These are phyloP conservation scores for Fusarium sp. DNA, from an alignment of 2,329 filamentous ascomycete species.

Conservation along the genomic window DNA sequence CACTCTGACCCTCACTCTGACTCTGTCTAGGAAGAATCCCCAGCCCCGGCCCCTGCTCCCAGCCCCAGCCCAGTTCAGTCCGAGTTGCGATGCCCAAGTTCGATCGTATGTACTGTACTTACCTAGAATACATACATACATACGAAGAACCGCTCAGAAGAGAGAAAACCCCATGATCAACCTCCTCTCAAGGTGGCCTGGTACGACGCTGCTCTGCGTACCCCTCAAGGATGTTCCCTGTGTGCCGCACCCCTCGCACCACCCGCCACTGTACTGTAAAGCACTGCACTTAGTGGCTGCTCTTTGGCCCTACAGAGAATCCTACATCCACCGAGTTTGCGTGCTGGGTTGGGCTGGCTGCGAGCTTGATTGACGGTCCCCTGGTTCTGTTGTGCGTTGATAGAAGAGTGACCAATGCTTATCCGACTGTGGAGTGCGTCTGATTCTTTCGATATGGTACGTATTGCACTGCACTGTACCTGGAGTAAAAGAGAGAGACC, in stretches of 20 bases:
- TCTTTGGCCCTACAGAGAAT: conserved; percentile 40
- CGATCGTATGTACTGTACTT: neutral
- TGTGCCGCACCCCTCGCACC: conserved; percentile 45
- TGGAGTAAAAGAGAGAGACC: conserved; percentile 17
- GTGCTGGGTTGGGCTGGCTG: conserved; percentile 24
- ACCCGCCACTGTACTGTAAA: conserved; percentile 37
- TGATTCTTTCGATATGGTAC: conserved; percentile 12
- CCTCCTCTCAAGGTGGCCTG: conserved; percentile 40
- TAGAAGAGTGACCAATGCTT: conserved; percentile 47
- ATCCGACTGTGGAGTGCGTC: conserved; percentile 38
- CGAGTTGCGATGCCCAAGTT: conserved; percentile 16
- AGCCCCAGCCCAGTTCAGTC: conserved; percentile 14
- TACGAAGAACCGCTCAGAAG: conserved; percentile 40
- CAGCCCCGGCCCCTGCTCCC: conserved; percentile 15
- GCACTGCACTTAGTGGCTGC: conserved; percentile 3
- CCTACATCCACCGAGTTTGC: conserved; percentile 44
- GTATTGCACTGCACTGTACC: neutral
- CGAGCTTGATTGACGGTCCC: conserved; percentile 39
- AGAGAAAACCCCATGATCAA: conserved; percentile 44
- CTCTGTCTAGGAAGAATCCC: conserved; percentile 30
- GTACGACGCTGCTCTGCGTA: conserved; percentile 51
- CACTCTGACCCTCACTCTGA: neutral
- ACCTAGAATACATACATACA: neutral
- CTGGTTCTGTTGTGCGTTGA: conserved; percentile 45
- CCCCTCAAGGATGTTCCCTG: conserved; percentile 37